Base-by-base conservation (phyloP, 441 rosid species). In the Erodium chrysanthum region DNA sequence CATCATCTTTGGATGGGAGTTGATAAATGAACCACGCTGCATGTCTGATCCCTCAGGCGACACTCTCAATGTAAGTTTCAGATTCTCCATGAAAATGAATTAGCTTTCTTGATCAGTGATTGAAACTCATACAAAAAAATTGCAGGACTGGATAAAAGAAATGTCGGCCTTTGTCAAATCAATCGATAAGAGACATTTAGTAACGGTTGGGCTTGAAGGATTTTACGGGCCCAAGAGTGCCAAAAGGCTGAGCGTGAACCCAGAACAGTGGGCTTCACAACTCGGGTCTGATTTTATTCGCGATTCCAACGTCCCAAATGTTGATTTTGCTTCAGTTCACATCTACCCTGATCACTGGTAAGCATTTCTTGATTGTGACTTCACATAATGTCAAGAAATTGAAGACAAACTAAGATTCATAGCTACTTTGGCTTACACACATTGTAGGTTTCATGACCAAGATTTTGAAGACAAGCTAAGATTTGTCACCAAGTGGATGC, bases 11-110 rank as follows among this genome's bases (percentile, higher is more conserved):
- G 98, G 82, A 1, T 91, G 98, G 98, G 97, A 93, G 80, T 74
- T 93, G 84, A 93, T 90, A 50, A 93, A 93, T 29, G 98, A 93
- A 77, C 98, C 98, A 15, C 94, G 96, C 37, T 89, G 97, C 87
- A 76, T 80, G 83, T 68, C 96, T 63, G 97, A 93, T 84, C 79
- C 91, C 66, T 89, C 97, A 2, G 98, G 98, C 14, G 84, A 90
- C 71, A 90, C 90, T 31, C 92, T 93, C 52, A 95, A 91, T 74
- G 97, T 93, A 79, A 83, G 96, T 81, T 48, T 17, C 67, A 25
- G 66, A 65, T 64, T 70, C 40, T 62, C n/a, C 10, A 56, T 7
- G n/a, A 21, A 56, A 20, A 56, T 56, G 14, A 56, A 31, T 31
- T 31, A 2, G n/a, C n/a, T n/a, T n/a, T n/a, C n/a, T n/a, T n/a